Conservation (phyloP, 768 basidiomycete genomes). For the Lentinula raphanica region DNA sequence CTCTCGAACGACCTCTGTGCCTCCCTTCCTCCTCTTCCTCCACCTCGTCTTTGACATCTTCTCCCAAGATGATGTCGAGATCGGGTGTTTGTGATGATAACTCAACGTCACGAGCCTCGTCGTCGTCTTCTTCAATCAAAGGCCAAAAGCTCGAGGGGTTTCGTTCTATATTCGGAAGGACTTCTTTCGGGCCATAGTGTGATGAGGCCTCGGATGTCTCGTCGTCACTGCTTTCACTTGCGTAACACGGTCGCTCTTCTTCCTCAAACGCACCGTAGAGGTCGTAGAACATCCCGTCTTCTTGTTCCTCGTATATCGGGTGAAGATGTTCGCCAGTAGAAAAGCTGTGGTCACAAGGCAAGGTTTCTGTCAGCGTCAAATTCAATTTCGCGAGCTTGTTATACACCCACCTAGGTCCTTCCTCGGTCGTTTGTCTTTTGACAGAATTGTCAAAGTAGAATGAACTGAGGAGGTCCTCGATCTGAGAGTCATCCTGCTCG, state of each 20-base stretch:
- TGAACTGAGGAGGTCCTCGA: constrained; percentile 5
- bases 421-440: background rate
- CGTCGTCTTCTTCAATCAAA: constrained; percentile 1
- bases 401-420: background rate
- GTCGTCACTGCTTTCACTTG: background rate
- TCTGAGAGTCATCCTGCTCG: constrained; percentile 4
- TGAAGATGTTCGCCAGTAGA: background rate
- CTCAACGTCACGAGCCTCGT: background rate
- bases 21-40: background rate
- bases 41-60: background rate
- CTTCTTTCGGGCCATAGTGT: background rate
- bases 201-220: background rate
- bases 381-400: too few species aligned
- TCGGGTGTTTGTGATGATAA: background rate
- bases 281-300: constrained; percentile 1
- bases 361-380: too few species aligned
- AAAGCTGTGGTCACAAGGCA: background rate
- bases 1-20: constrained; percentile 3
- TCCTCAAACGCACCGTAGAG: background rate
- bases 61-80: background rate
- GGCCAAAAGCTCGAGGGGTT: background rate
- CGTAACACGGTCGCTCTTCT: background rate
- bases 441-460: constrained; percentile 4
- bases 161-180: background rate
- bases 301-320: background rate